Conservation (phyloP, 148 eudicot genomes). For the Camellia granthamiana region DNA sequence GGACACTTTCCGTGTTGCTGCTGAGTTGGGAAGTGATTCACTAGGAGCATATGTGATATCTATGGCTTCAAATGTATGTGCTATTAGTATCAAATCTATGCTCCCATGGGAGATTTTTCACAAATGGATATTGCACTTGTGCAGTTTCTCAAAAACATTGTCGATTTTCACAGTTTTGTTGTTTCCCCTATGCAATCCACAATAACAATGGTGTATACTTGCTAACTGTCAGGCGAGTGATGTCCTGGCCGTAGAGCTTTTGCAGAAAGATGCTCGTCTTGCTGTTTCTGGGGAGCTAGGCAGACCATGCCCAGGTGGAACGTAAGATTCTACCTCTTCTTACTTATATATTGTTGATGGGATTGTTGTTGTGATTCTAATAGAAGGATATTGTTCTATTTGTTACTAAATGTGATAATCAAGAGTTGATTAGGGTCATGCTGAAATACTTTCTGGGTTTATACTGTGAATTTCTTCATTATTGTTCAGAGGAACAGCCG, state of each 20-base stretch:
- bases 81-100: neutral
- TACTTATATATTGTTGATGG: neutral
- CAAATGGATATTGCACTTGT: neutral
- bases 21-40: conserved; percentile 86
- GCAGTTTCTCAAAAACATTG: neutral
- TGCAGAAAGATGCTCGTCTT: conserved; percentile 87
- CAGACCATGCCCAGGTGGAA: conserved; percentile 72
- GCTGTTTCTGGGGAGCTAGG: conserved; percentile 68
- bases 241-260: conserved; percentile 92
- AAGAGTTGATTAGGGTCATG: neutral
- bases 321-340: conserved; percentile 42
- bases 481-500: neutral
- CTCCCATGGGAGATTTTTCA: neutral
- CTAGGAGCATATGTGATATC: conserved; percentile 96
- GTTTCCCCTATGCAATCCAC: neutral
- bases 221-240: conserved; percentile 67
- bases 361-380: neutral
- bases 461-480: neutral
- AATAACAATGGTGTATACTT: neutral
- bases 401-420: neutral
- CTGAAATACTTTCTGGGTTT: neutral
- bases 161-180: neutral
- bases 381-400: neutral
- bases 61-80: conserved; percentile 88
- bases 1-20: conserved; percentile 83